Conservation (phyloP, 768 basidiomycete genomes). For the Tricholoma flavovirens region DNA sequence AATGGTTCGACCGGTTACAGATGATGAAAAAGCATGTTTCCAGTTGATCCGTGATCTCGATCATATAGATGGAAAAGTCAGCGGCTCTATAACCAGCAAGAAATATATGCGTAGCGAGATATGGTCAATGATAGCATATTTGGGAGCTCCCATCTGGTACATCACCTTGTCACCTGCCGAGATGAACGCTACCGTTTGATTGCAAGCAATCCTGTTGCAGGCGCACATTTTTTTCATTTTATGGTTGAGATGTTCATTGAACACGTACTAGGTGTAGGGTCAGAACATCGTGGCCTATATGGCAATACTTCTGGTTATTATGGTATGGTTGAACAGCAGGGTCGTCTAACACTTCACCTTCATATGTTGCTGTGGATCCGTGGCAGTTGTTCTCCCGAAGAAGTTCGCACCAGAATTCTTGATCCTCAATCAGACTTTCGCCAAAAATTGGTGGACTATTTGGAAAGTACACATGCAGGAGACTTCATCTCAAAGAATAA, state of each 20-base stretch:
- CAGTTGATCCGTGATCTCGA: slow-evolving; percentile 9
- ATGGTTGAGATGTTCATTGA: slow-evolving; percentile 1
- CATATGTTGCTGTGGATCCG: slow-evolving; percentile 33
- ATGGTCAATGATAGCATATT: slow-evolving; percentile 14
- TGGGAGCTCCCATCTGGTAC: slow-evolving; percentile 29
- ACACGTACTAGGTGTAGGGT: neutral
- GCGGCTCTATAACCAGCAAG: slow-evolving; percentile 19
- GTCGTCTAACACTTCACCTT: slow-evolving; percentile 10
- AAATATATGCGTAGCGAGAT: slow-evolving; percentile 19
- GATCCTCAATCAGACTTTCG: slow-evolving; percentile 15
- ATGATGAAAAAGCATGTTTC: slow-evolving; percentile 1
- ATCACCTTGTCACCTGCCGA: slow-evolving; percentile 24
- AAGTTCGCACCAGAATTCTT: slow-evolving; percentile 22
- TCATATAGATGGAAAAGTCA: slow-evolving; percentile 12
- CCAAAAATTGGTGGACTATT: slow-evolving; percentile 21
- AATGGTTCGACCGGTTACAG: neutral
- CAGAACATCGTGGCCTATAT: neutral
- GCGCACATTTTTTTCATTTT: no score
- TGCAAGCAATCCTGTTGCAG: neutral
- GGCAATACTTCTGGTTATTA: neutral
- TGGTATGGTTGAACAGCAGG: slow-evolving; percentile 27
- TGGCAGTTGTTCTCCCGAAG: slow-evolving; percentile 20
- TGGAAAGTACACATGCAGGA: slow-evolving; percentile 27
- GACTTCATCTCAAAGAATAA: slow-evolving; percentile 8
- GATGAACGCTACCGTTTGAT: no score